These are phyloP conservation scores for Wickerhamiella galacta DNA, from an alignment of 805 yeast species.

Conservation along the genomic window DNA sequence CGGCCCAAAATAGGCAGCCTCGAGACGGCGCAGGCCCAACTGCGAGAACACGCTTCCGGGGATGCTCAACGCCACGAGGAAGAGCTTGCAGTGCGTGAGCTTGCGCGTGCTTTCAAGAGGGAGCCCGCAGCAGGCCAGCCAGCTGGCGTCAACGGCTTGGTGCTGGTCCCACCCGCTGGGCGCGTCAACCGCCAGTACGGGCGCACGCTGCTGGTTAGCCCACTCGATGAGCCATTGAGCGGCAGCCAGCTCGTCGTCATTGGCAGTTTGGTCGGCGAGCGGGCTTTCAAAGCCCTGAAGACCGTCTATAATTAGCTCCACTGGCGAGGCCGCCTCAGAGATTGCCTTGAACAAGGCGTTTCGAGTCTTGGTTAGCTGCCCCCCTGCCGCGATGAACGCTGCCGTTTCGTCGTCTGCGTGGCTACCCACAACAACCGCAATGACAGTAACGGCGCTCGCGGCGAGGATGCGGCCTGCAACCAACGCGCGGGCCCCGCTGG, in stretches of 20 bases:
- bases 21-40: slow-evolving; percentile 26
- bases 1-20: slow-evolving; percentile 31
- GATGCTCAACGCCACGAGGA: slow-evolving; percentile 1
- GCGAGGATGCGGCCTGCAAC: slow-evolving; percentile 66
- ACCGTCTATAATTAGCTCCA: slow-evolving; percentile 66
- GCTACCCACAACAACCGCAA: slow-evolving; percentile 28
- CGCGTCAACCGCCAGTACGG: slow-evolving; percentile 52
- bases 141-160: slow-evolving; percentile 28
- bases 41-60: not conserved
- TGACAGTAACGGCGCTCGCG: slow-evolving; percentile 55
- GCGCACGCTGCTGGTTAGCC: slow-evolving; percentile 38
- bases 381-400: slow-evolving; percentile 46
- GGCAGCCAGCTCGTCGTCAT: slow-evolving; percentile 15
- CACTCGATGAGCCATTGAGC: slow-evolving; percentile 37
- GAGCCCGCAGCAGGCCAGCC: slow-evolving; percentile 54
- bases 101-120: slow-evolving; percentile 43
- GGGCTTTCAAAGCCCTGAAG: slow-evolving; percentile 69
- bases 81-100: not conserved
- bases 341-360: slow-evolving; percentile 10
- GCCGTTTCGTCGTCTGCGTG: slow-evolving; percentile 35
- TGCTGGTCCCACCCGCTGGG: slow-evolving; percentile 50
- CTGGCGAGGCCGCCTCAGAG: slow-evolving; percentile 46
- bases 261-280: slow-evolving; percentile 37
- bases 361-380: slow-evolving; percentile 31
- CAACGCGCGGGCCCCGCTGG: slow-evolving; percentile 58